Base-by-base conservation (phyloP, 2,329 filamentous ascomycete genomes). In the Colletotrichum sp. region DNA sequence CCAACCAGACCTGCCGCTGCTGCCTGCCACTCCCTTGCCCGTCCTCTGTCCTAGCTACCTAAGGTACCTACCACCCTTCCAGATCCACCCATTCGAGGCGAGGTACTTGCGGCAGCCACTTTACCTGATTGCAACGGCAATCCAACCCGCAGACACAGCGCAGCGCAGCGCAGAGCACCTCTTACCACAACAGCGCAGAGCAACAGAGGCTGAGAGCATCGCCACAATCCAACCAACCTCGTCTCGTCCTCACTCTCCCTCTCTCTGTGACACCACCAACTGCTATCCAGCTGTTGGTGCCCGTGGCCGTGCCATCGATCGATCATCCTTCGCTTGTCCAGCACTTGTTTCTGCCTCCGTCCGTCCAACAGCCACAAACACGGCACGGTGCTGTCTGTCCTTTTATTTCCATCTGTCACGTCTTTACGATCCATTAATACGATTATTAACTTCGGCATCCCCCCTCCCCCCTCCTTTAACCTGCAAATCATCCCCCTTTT, bases 271-370 rank as follows among this genome's bases (percentile, higher is more conserved):
- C 59, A 75, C 69, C 30, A 57, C 68, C 69, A 64, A 55, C 36
- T 39, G 28, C 36, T 44, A 36, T 21, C 36, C 55, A 68, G n/a
- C 44, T 30, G 24, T 49, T n/a, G 24, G 34, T 74, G 74, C 63
- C 24, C 64, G 49, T 32, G 60, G 65, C 59, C 74, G 70, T 74
- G 49, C 59, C 71, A 69, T 63, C 71, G 52, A 69, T 52, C 59
- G 24, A 60, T 21, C 44, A 52, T 74, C 34, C 34, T 69, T 60
- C 59, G 49, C 55, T 73, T 16, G 44, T 49, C 55, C n/a, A 64
- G 55, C 69, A 34, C 49, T 68, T 64, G 52, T 49, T 72, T 59
- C 63, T 49, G n/a, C 34, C 28, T 60, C 18, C 21, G 28, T 39
- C 34, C 65, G 21, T 24, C 28, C 49, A 39, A 39, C 21, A 69